Percentiles rank a stretch among this genome's conserved stretches.
Evolutionary conservation across 495 filamentous ascomycete species (phyloP).

Genomic region (Viridothelium virens): DNA sequence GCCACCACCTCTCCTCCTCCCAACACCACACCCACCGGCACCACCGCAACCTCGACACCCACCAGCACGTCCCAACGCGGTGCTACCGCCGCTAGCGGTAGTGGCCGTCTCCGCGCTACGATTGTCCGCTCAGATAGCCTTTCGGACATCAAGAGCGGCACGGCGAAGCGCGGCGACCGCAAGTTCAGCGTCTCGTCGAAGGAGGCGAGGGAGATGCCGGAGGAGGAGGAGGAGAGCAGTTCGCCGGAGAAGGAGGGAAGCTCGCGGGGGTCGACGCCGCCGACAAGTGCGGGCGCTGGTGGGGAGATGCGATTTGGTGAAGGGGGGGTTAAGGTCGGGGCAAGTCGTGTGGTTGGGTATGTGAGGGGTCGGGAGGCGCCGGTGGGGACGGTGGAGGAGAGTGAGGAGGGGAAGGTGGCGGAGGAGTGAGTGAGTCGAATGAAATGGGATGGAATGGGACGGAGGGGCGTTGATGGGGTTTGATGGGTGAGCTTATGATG

Average conservation of each 20-base stretch:
- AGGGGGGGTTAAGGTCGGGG: neutral
- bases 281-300: neutral
- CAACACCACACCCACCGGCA: too few relatives aligned
- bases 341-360: neutral
- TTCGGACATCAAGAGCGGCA: neutral
- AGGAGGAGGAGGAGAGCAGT: neutral
- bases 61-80: too few relatives aligned
- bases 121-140: conserved; percentile 2
- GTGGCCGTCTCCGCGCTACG: neutral
- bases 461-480: too few relatives aligned
- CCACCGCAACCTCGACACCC: too few relatives aligned
- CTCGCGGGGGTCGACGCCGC: neutral
- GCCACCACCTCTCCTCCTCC: too few relatives aligned
- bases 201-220: neutral
- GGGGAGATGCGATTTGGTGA: neutral
- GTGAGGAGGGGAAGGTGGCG: neutral
- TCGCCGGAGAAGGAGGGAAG: neutral
- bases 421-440: too few relatives aligned
- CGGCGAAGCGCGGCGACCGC: neutral
- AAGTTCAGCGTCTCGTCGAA: conserved; percentile 3
- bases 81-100: too few relatives aligned
- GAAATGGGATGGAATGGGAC: neutral
- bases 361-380: neutral
- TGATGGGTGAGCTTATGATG: too few relatives aligned
- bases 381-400: neutral